Evolutionary conservation across 305 asterid genomes (phyloP).

Genomic region (Caryopteris hybrid): DNA sequence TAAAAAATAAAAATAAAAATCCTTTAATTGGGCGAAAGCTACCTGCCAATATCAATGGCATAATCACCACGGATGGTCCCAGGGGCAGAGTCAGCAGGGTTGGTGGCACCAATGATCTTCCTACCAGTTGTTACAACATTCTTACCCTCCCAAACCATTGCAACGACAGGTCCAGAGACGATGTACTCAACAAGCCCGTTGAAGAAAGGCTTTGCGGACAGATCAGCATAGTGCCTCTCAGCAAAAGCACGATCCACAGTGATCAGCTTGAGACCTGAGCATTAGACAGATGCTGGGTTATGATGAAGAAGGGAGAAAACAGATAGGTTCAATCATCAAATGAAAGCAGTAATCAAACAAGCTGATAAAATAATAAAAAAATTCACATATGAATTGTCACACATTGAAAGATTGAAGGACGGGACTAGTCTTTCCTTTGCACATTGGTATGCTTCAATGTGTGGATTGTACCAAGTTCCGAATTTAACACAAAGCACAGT

Average conservation of each 20-base stretch:
- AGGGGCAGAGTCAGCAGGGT: conserved; percentile 81
- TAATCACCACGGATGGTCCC: conserved; percentile 91
- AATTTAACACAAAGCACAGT: too few species aligned
- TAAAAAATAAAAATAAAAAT: too few species aligned
- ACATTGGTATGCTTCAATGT: too few species aligned
- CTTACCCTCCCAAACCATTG: conserved; percentile 95
- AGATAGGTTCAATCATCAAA: not conserved
- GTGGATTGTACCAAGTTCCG: too few species aligned
- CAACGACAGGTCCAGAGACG: conserved; percentile 85
- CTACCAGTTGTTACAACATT: conserved; percentile 74
- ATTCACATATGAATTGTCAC: too few species aligned
- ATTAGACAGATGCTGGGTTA: not conserved
- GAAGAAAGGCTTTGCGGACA: conserved; percentile 79
- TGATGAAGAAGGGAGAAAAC: not conserved
- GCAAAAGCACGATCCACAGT: conserved; percentile 75
- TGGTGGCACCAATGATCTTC: conserved; percentile 85
- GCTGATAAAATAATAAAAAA: too few species aligned
- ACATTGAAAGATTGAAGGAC: too few species aligned
- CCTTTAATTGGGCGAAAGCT: not conserved
- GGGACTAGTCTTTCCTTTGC: too few species aligned
- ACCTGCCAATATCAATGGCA: conserved; percentile 91
- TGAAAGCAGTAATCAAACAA: too few species aligned
- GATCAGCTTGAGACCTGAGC: conserved; percentile 63
- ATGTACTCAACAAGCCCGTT: conserved; percentile 74
- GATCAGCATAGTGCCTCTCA: conserved; percentile 80